A percentile compares a stretch with the other conserved stretches of the same genome.
phyloP scores from a whole-genome alignment of 73 alveolate species.

The Stentor roeselii region DNA sequence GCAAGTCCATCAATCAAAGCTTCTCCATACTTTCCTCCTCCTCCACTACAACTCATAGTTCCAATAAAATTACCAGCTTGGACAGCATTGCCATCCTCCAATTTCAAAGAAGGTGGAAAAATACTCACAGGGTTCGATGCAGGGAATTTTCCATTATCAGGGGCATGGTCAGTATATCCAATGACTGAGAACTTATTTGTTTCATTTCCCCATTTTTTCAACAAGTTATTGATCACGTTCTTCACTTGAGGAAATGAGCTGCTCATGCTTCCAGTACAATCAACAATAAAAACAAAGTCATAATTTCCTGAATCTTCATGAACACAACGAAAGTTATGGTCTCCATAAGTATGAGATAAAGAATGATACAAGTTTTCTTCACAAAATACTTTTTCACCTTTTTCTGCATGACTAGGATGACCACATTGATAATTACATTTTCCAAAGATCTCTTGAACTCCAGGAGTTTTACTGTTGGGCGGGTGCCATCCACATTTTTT shows the following conservation, averaged over 20 bases:
- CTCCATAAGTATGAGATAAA: constrained; percentile 7
- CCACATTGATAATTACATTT: background rate
- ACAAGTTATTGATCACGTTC: background rate
- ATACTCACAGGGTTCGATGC: background rate
- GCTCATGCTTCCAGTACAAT: constrained; percentile 22
- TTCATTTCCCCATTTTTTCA: background rate
- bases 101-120: background rate
- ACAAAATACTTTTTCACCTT: background rate
- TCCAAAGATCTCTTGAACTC: background rate
- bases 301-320: background rate
- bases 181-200: constrained; percentile 12
- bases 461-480: constrained; percentile 22
- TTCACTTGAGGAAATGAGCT: constrained; percentile 1
- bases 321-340: constrained; percentile 1
- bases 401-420: background rate
- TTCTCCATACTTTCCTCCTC: background rate
- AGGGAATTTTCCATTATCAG: background rate
- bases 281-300: constrained; percentile 10
- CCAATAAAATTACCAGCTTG: background rate
- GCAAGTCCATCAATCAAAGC: constrained; percentile 25
- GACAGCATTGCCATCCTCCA: background rate
- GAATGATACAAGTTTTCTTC: background rate
- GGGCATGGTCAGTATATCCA: constrained; percentile 27
- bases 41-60: background rate
- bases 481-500: constrained; percentile 35